Percentiles rank a stretch among this genome's conserved stretches.
Evolutionary conservation across 2,329 filamentous ascomycete species (phyloP).

Genomic region (Clarireedia hainanense): DNA sequence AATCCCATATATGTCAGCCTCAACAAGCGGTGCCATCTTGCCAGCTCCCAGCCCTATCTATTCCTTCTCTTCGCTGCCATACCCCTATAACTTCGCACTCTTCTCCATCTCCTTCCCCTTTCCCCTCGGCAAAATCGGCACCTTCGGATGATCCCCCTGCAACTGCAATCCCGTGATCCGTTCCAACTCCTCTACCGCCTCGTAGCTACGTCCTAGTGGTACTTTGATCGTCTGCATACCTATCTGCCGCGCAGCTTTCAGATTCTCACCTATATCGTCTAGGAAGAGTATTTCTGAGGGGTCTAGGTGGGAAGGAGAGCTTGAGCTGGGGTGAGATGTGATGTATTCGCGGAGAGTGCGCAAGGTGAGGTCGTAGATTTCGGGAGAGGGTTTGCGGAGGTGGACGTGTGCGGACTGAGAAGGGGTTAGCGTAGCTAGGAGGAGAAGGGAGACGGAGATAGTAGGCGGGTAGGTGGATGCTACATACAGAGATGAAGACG

Average conservation of each 20-base stretch:
- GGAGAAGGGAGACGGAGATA: not conserved
- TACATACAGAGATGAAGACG: constrained; percentile 60
- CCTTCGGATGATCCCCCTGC: constrained; percentile 23
- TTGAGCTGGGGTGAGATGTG: not conserved
- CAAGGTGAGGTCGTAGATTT: constrained; percentile 66
- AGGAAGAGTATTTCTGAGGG: constrained; percentile 73
- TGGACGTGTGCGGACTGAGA: constrained; percentile 67
- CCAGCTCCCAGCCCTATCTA: too few species aligned
- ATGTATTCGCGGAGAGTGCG: not conserved
- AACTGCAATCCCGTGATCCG: constrained; percentile 60
- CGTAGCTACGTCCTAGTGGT: constrained; percentile 63
- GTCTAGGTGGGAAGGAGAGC: constrained; percentile 36
- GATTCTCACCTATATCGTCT: constrained; percentile 83
- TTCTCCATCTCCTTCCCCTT: constrained; percentile 3
- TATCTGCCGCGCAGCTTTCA: constrained; percentile 66
- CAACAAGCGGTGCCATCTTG: too few species aligned
- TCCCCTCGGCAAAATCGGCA: constrained; percentile 16
- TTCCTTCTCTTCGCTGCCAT: too few species aligned
- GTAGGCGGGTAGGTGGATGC: not conserved
- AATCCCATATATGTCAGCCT: too few species aligned
- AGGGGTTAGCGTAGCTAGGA: not conserved
- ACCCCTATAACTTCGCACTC: not conserved
- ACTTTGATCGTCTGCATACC: constrained; percentile 86
- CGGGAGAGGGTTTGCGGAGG: constrained; percentile 76
- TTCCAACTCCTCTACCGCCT: constrained; percentile 79